These are phyloP conservation scores for Hippophae tibetana DNA, from an alignment of 306 rosid species.

Conservation along the genomic window DNA sequence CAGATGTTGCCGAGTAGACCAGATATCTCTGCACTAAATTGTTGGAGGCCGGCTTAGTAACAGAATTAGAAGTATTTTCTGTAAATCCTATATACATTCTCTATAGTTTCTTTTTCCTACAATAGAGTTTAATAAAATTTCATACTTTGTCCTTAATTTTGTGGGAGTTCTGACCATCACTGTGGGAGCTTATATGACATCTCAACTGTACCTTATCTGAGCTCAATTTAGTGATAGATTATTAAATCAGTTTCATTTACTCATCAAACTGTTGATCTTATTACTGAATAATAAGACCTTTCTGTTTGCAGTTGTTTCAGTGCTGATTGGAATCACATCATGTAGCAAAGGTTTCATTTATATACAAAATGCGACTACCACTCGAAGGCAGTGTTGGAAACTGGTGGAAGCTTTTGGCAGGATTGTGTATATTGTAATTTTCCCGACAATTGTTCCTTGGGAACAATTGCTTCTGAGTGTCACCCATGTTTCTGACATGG, in stretches of 20 bases:
- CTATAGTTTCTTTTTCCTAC: neutral
- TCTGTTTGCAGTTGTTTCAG: constrained; percentile 27
- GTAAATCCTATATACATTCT: neutral
- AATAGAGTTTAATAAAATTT: neutral
- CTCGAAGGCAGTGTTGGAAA: constrained; percentile 48
- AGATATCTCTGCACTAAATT: constrained; percentile 59
- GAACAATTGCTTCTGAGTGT: constrained; percentile 83
- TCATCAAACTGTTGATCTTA: too few species aligned
- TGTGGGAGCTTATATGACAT: too few species aligned
- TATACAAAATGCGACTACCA: constrained; percentile 46
- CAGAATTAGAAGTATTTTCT: constrained; percentile 8
- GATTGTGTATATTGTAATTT: constrained; percentile 95
- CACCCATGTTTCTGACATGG: constrained; percentile 89
- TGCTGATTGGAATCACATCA: constrained; percentile 17
- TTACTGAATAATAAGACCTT: too few species aligned
- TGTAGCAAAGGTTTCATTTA: constrained; percentile 26
- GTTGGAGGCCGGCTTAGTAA: constrained; percentile 86
- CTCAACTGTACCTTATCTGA: too few species aligned
- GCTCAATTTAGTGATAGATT: too few species aligned
- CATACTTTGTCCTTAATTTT: neutral
- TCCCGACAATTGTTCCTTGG: constrained; percentile 72
- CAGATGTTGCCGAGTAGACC: constrained; percentile 81
- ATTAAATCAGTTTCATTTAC: too few species aligned
- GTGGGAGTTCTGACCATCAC: too few species aligned
- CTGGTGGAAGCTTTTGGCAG: constrained; percentile 87